These are phyloP conservation scores for Spergularia azorica DNA, from an alignment of 179 eudicot species.

Conservation along the genomic window DNA sequence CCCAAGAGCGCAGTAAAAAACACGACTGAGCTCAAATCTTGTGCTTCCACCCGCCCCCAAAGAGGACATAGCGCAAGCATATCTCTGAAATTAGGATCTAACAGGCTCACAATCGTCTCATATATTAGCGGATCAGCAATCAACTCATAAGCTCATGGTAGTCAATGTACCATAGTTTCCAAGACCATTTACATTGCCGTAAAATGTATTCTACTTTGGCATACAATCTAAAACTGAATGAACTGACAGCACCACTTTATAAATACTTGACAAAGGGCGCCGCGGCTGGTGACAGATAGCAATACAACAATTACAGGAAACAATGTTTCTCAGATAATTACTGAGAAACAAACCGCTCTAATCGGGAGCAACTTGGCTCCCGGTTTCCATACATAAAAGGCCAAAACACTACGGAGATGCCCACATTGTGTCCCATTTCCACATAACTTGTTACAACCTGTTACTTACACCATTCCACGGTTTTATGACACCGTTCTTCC, in stretches of 20 bases:
- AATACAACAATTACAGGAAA: constrained; percentile 27
- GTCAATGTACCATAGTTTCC: too few relatives aligned
- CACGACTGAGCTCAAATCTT: too few relatives aligned
- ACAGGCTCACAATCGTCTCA: too few relatives aligned
- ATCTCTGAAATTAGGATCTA: too few relatives aligned
- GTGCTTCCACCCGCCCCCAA: too few relatives aligned
- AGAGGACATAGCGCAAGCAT: too few relatives aligned
- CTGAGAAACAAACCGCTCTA: constrained; percentile 20
- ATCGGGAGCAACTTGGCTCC: constrained; percentile 17
- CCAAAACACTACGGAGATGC: not conserved
- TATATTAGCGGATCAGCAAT: too few relatives aligned
- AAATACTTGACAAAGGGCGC: constrained; percentile 13
- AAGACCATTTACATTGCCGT: too few relatives aligned
- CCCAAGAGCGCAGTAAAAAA: too few relatives aligned
- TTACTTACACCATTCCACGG: constrained; percentile 1
- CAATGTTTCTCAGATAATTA: constrained; percentile 6
- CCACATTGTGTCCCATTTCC: not conserved
- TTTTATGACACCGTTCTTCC: constrained; percentile 65
- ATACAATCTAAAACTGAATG: not conserved
- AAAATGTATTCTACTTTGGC: not conserved
- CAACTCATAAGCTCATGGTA: too few relatives aligned
- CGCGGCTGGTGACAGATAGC: constrained; percentile 17
- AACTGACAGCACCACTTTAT: constrained; percentile 15
- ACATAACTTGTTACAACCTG: constrained; percentile 1
- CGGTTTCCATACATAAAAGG: constrained; percentile 6